Evolutionary conservation across 179 eudicot species (phyloP), one percentile per base, ranked within the genome.

Genomic region (Actinidia arguta): DNA sequence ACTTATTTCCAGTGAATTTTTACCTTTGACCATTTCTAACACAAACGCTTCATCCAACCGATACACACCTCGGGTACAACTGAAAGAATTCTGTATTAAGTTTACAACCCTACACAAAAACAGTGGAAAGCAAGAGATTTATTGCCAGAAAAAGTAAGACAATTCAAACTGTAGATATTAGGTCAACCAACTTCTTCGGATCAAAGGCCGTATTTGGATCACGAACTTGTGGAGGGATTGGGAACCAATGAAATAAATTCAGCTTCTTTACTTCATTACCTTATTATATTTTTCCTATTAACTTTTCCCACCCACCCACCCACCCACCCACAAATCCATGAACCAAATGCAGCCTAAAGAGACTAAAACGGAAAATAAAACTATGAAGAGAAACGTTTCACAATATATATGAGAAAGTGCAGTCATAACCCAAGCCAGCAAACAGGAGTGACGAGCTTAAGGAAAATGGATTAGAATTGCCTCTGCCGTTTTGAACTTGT

Each of bases 401-500:
- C 36, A 31, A 31, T 31, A 31, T 31, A 1, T 31, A 31, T 2
- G 36, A 31, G 36, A 31, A 31, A 58, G 79, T 73, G 42, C 73
- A 75, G 42, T 52, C 3, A 70, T 55, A 55, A 39, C 75, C 67
- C 31, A 24, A 67, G 68, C 31, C 56, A 64, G 66, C 71, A 25
- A 81, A 82, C 44, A 52, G 27, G 44, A 44, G 75, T 67, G 55
- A 24, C 14, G 16, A 46, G n/a, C 70, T 42, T 16, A 31, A 12
- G 27, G 64, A 73, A 72, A 79, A 74, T 71, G 55, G 63, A 55
- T 82, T 89, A 93, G 63, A 77, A 79, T n/a, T 84, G 85, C 79
- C 89, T 82, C 74, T 75, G 78, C 78, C 93, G 78, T 79, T 91
- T 90, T 51, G 84, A 82, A 73, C 51, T 79, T 59, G 75, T 56